phyloP scores from a whole-genome alignment of 495 filamentous ascomycete species.

The Hypoxylon intermedium region DNA sequence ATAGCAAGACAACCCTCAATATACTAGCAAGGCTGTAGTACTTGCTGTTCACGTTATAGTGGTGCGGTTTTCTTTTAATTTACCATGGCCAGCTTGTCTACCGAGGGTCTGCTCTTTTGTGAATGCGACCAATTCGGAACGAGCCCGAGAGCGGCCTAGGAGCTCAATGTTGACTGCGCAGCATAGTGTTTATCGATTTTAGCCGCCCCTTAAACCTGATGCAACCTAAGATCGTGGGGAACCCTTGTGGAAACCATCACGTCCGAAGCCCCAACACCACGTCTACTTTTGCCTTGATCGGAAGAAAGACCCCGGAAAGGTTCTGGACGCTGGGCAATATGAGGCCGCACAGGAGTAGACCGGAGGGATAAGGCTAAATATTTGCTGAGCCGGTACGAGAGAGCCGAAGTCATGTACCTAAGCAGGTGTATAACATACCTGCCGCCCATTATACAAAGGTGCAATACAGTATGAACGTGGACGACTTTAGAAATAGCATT shows the following conservation, averaged over 20 bases:
- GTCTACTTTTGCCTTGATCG: conserved; percentile 3
- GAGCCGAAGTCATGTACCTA: background rate
- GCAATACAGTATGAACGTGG: background rate
- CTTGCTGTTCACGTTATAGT: too few species aligned
- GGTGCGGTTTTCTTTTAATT: too few species aligned
- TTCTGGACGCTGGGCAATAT: conserved; percentile 18
- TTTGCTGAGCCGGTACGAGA: background rate
- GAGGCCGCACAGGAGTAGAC: background rate
- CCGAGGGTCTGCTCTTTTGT: too few species aligned
- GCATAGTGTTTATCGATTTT: background rate
- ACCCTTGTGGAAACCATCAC: background rate
- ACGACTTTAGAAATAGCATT: background rate
- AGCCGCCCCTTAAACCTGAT: conserved; percentile 6
- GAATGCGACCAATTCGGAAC: too few species aligned
- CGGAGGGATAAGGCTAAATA: conserved; percentile 15
- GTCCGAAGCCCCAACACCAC: background rate
- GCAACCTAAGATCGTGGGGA: conserved; percentile 15
- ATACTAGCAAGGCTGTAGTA: too few species aligned
- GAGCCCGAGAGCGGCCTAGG: too few species aligned
- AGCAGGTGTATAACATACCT: background rate
- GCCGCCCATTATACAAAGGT: background rate
- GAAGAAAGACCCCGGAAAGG: conserved; percentile 6
- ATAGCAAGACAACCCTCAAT: too few species aligned
- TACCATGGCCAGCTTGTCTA: background rate
- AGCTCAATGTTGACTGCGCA: background rate